Evolutionary conservation across 352 stramenopile genomes (phyloP), one percentile per base, ranked within the genome.

Genomic region (Globisporangium heterothallicum): DNA sequence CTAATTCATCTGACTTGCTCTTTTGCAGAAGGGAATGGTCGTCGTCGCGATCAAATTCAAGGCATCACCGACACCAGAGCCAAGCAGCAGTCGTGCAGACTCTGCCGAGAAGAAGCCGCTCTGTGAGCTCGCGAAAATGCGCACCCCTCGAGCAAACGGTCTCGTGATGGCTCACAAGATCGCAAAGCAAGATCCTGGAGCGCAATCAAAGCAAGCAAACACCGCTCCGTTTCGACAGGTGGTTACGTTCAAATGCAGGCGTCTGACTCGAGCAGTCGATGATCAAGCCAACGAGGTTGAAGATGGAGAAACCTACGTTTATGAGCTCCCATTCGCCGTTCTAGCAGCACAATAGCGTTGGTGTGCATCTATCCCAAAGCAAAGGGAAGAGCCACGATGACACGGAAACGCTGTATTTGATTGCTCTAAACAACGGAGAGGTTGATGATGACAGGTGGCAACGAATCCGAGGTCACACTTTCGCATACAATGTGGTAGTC

Each of bases 21-120:
- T 18, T 24, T 49, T 49, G 26, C 51, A 90, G 79, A 84, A 70
- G 62, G 79, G 79, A 30, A 90, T 90, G 76, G 88, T 80, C 24
- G 79, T 77, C 21, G 77, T 90, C 16, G 79, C 79, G 3, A 82
- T 90, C 53, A 78, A 78, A 48, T 86, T 63, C 51, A 80, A 19
- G 25, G 45, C 34, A 9, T 27, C 25, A 6, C 19, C 34, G 21
- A 14, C 29, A 9, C 6, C 4, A 30, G 9, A 45, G 12, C 13
- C 25, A 27, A 49, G 6, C 16, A 45, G 19, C 46, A 42, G n/a
- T 3, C 5, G 18, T 42, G 1, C 18, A 25, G 4, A 43, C 22
- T 16, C 8, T 1, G 10, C 29, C 4, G 53, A 26, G 16, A 16
- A 49, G n/a, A 16, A 9, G 12, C 21, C 22, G 3, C 7, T 16